Evolutionary conservation across 2,329 filamentous ascomycete genomes (phyloP), one percentile per base, ranked within the genome.

Genomic region (Leptoxyphium fumago): DNA sequence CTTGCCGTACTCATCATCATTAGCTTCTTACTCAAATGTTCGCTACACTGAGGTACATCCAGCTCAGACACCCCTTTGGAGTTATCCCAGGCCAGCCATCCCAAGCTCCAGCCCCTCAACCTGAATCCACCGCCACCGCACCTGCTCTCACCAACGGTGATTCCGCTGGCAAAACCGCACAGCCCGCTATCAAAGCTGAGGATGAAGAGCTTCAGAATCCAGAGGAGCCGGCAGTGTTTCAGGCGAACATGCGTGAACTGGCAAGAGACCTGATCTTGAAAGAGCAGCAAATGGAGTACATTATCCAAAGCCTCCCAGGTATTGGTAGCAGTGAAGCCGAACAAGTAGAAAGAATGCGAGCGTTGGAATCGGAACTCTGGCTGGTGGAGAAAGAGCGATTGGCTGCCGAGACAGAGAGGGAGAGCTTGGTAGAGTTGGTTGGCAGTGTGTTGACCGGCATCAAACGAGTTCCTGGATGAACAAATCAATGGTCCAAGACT

Each of bases 271-370:
- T 91, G 21, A 79, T 89, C 46, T 61, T 83, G 46, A 86, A 88
- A 56, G 81, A 87, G 55, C 83, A 88, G 64, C 82, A 89, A 65
- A 86, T 91, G 48, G 84, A 91, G 61, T 70, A 76, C 39, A 66
- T 91, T 40, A 83, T 89, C 46, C 81, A 78, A 13, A 75, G 73
- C 17, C 69, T 93, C 2, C 85, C 85, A 0, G 85, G 85, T 0
- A 67, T 91, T 17, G 81, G 85, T 39, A 84, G 80, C 49, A 89
- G 81, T 55, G 82, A 89, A 60, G 70, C 74, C 49, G 81, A 87
- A 55, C 85, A 93, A 62, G 74, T 83, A 57, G 70, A 73, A 50
- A 73, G 75, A 42, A 68, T 72, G 58, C 54, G 58, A 42, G 64
- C 64, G 50, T 48, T 71, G 47, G 65, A 70, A 54, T 52, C 48